phyloP scores from a whole-genome alignment of 225 moss, liverwort and hornwort species.

The Sphagnum tenellum region DNA sequence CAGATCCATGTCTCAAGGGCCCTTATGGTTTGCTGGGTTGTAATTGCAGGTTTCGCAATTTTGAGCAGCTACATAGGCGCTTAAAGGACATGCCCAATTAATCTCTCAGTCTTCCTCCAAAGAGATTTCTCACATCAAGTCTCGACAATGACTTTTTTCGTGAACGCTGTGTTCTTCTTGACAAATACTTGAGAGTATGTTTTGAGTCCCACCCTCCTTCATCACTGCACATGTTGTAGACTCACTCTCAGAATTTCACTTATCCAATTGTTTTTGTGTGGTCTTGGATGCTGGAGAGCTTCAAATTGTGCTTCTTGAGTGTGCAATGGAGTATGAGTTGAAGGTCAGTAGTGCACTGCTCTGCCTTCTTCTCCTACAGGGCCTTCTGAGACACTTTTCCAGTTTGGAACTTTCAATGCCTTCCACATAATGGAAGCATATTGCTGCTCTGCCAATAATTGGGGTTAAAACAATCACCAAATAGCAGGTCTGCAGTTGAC shows the following conservation, averaged over 20 bases:
- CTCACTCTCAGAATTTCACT: too few species aligned
- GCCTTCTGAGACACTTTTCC: background rate
- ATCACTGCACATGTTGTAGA: too few species aligned
- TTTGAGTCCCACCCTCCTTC: too few species aligned
- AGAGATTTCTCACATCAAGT: slow-evolving; percentile 81
- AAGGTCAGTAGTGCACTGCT: slow-evolving; percentile 17
- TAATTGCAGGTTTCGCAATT: too few species aligned
- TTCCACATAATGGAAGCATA: too few species aligned
- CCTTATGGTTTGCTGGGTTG: too few species aligned
- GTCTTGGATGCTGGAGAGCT: slow-evolving; percentile 37
- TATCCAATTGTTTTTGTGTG: background rate
- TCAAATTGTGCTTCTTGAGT: slow-evolving; percentile 41
- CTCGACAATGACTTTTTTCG: slow-evolving; percentile 75
- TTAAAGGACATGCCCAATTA: slow-evolving; percentile 75
- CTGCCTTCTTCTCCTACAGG: background rate
- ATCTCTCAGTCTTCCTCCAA: slow-evolving; percentile 63
- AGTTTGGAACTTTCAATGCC: background rate
- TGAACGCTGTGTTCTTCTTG: slow-evolving; percentile 81
- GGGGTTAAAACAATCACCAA: too few species aligned
- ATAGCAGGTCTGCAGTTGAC: background rate
- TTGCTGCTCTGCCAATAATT: too few species aligned
- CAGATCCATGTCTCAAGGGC: too few species aligned
- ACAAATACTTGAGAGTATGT: slow-evolving; percentile 73
- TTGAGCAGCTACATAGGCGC: slow-evolving; percentile 81
- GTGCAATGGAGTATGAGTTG: slow-evolving; percentile 52